A percentile compares a stretch with the other conserved stretches of the same genome.
phyloP scores from a whole-genome alignment of 1,284 basidiomycete species.

The Papiliotrema fonsecae region DNA sequence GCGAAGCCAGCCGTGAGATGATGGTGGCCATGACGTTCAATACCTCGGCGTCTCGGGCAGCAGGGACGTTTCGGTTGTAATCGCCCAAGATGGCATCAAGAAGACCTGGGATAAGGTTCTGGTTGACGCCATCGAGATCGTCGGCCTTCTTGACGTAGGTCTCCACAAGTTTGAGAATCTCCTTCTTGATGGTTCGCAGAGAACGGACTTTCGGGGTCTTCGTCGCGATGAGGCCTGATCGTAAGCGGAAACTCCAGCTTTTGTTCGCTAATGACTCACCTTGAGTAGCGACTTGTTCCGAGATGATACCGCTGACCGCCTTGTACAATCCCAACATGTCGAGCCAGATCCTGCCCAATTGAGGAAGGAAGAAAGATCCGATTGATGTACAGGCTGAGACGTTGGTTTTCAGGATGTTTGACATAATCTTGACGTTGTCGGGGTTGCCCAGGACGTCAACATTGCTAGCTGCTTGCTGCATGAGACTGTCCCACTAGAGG shows the following conservation, averaged over 20 bases:
- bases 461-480: constrained; percentile 91
- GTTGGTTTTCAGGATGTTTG: constrained; percentile 98
- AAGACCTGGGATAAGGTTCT: constrained; percentile 88
- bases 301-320: constrained; percentile 96
- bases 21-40: constrained; percentile 99
- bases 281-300: constrained; percentile 81
- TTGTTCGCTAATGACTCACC: constrained; percentile 61
- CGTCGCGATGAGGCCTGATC: constrained; percentile 80
- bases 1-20: constrained; percentile 69
- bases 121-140: constrained; percentile 87
- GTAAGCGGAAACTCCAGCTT: constrained; percentile 9
- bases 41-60: constrained; percentile 94
- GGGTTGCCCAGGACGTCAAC: constrained; percentile 85
- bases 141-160: constrained; percentile 96
- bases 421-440: constrained; percentile 95
- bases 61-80: constrained; percentile 90
- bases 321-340: constrained; percentile 99
- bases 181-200: constrained; percentile 96
- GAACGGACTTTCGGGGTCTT: constrained; percentile 96
- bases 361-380: constrained; percentile 93
- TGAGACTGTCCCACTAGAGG: constrained; percentile 86
- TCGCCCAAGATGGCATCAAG: constrained; percentile 96
- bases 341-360: constrained; percentile 92
- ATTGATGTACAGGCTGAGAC: constrained; percentile 97
- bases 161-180: constrained; percentile 94